phyloP scores from a whole-genome alignment of 2,329 filamentous ascomycete species.

The Scopulariopsis brevicaulis region DNA sequence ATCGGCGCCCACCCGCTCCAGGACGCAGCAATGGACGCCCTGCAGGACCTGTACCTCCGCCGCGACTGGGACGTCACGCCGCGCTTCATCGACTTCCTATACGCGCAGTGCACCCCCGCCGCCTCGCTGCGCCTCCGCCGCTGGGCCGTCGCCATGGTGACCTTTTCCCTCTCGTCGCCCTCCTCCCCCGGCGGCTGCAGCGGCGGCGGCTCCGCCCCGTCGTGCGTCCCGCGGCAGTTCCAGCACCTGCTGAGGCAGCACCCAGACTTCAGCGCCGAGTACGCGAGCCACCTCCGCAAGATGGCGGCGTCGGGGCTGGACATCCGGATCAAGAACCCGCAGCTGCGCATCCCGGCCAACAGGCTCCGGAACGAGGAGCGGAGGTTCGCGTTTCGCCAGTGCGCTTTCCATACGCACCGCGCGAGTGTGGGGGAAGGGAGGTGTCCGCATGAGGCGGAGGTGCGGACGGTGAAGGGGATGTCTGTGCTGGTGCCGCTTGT shows the following conservation, averaged over 20 bases:
- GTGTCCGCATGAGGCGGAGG: conserved; percentile 32
- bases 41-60: conserved; percentile 47
- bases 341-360: conserved; percentile 46
- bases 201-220: neutral
- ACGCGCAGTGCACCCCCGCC: conserved; percentile 37
- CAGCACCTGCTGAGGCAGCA: conserved; percentile 28
- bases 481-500: neutral
- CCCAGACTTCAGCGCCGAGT: conserved; percentile 37
- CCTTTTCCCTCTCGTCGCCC: conserved; percentile 34
- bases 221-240: conserved; percentile 19
- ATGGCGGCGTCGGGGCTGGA: conserved; percentile 38
- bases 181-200: conserved; percentile 8
- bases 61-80: conserved; percentile 47
- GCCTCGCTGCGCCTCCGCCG: conserved; percentile 40
- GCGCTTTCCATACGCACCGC: conserved; percentile 48
- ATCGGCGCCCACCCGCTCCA: conserved; percentile 34
- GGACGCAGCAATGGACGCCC: conserved; percentile 44
- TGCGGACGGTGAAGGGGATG: conserved; percentile 1
- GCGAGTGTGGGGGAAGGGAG: conserved; percentile 38
- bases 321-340: conserved; percentile 46
- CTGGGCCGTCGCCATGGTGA: conserved; percentile 50
- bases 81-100: conserved; percentile 37
- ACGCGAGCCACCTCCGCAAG: conserved; percentile 37
- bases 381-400: conserved; percentile 48
- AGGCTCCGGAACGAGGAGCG: conserved; percentile 43